Evolutionary conservation across 495 filamentous ascomycete genomes (phyloP), one percentile per base, ranked within the genome.

Genomic region (Penicillium goetzii): DNA sequence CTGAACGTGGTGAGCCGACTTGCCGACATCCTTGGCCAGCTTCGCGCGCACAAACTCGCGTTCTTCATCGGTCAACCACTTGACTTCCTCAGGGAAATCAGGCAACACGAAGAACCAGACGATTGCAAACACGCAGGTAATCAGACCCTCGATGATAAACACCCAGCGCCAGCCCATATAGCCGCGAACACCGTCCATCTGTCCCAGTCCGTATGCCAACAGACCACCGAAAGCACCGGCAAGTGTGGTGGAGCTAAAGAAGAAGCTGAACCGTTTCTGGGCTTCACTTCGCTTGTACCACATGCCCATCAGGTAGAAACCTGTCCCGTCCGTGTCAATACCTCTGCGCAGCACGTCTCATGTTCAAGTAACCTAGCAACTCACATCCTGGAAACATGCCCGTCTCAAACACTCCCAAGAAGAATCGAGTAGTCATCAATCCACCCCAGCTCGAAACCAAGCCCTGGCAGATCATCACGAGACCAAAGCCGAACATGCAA

Each of bases 231-330:
- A 97, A 6, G 92, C 92, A 25, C 92, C 92, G 8, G 92, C 92
- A 28, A 97, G 74, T 3, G 89, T 89, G 1, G 93, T 94, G 4
- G 86, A 89, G 64, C 82, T 82, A 82, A 96, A 98, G 81, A 97
- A 97, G 80, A 97, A 90, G 43, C 85, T 89, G 74, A 91, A 97
- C 23, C 94, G 86, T 71, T 90, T 90, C 76, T 97, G 93, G 3
- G 93, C 91, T 78, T 97, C 94, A 25, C 78, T 79, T 30, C 93
- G 87, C 61, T 88, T 88, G 68, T 99, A 99, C 92, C 93, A 96
- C 89, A 92, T 92, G 38, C 87, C 84, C 67, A 92, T 81, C 2
- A 96, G 78, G 73, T 94, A 95, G 73, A 94, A 92, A n/a, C 89
- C 84, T 75, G 68, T 55, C 47, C 28, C 6, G 63, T 61, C 43